phyloP scores from a whole-genome alignment of 306 rosid genomes.

The Cicer bijugum region DNA sequence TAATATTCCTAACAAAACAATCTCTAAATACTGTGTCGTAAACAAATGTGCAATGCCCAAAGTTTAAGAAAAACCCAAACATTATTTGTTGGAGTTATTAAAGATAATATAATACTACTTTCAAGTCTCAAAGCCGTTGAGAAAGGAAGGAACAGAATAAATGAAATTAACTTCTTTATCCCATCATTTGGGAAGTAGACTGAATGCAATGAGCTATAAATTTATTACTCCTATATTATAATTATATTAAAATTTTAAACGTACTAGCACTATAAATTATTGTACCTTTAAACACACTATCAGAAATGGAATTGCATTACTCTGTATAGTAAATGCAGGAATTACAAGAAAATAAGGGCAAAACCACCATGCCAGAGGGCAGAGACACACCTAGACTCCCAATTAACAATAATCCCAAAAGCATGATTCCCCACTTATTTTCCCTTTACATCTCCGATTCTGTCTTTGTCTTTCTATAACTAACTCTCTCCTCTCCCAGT shows the following conservation, averaged over 20 bases:
- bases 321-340: neutral
- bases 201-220: neutral
- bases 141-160: neutral
- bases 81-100: conserved; percentile 1
- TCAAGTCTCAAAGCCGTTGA: neutral
- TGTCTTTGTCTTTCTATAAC: too few species aligned
- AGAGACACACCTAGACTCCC: too few species aligned
- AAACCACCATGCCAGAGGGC: too few species aligned
- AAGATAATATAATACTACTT: neutral
- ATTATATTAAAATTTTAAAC: neutral
- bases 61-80: neutral
- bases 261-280: neutral
- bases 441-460: too few species aligned
- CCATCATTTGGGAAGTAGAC: neutral
- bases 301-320: neutral
- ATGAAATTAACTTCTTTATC: neutral
- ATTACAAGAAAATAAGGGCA: too few species aligned
- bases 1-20: neutral
- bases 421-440: too few species aligned
- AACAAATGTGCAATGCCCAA: neutral
- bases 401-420: too few species aligned
- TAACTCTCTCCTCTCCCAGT: too few species aligned
- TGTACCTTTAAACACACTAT: neutral
- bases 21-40: neutral
- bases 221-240: neutral